A percentile compares a stretch with the other conserved stretches of the same genome.
phyloP scores from a whole-genome alignment of 2,329 filamentous ascomycete genomes.

The Rhinocladiella similis region DNA sequence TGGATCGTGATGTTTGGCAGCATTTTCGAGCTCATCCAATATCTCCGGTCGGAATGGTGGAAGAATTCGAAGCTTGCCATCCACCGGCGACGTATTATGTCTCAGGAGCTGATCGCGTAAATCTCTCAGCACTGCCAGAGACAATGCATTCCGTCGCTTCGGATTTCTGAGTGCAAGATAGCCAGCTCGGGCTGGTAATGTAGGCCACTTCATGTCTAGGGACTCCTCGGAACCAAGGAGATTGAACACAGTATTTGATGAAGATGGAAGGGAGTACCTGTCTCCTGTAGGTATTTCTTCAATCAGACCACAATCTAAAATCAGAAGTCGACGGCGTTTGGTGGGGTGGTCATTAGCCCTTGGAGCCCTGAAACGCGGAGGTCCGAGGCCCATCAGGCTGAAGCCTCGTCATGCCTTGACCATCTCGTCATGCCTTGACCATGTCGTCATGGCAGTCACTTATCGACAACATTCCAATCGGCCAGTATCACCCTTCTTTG shows the following conservation, averaged over 20 bases:
- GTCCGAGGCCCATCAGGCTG: not conserved
- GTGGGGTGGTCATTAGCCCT: not conserved
- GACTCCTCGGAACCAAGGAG: not conserved
- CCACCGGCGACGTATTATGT: slow-evolving; percentile 26
- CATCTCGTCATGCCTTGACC: not conserved
- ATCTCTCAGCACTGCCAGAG: slow-evolving; percentile 26
- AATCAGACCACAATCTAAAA: not conserved
- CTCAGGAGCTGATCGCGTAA: slow-evolving; percentile 25
- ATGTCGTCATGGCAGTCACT: not conserved
- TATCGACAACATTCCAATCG: not conserved
- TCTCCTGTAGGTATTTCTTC: too few relatives aligned
- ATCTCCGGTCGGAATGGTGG: slow-evolving; percentile 27
- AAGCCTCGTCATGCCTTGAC: not conserved
- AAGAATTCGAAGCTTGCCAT: slow-evolving; percentile 24
- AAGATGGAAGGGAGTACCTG: too few relatives aligned
- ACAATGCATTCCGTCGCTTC: slow-evolving; percentile 25
- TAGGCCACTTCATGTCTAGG: slow-evolving; percentile 22
- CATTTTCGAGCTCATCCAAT: slow-evolving; percentile 24
- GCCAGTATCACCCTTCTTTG: too few relatives aligned
- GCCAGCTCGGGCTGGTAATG: slow-evolving; percentile 22
- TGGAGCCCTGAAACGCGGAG: not conserved
- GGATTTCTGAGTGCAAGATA: slow-evolving; percentile 27
- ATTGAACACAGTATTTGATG: not conserved
- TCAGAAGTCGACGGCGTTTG: not conserved
- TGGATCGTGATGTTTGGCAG: slow-evolving; percentile 9